Evolutionary conservation across 768 basidiomycete genomes (phyloP).

Genomic region (Pulveroboletus ravenelii): DNA sequence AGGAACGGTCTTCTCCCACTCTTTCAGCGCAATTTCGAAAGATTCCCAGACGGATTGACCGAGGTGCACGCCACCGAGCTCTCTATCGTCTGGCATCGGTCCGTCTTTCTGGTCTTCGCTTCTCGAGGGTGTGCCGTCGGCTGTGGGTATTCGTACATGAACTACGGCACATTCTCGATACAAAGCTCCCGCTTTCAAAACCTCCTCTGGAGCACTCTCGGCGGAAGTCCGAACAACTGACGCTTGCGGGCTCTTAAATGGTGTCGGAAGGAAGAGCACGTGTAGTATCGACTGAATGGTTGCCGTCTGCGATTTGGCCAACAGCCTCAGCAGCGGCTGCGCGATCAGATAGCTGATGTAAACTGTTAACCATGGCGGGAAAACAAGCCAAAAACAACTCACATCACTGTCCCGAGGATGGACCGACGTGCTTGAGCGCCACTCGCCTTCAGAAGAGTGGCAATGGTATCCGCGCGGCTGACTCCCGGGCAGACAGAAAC

Average conservation of each 20-base stretch:
- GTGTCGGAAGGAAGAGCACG: constrained; percentile 75
- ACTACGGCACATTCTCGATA: constrained; percentile 76
- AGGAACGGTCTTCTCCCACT: constrained; percentile 50
- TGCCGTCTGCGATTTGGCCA: constrained; percentile 62
- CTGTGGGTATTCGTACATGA: constrained; percentile 35
- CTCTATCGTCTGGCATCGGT: constrained; percentile 55
- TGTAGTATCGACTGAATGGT: constrained; percentile 78
- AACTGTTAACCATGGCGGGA: constrained; percentile 1
- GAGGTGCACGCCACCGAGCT: constrained; percentile 64
- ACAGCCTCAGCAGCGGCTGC: constrained; percentile 61
- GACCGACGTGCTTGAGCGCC: constrained; percentile 35
- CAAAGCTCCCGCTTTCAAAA: constrained; percentile 71
- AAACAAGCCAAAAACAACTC: constrained; percentile 15
- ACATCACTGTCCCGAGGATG: constrained; percentile 47
- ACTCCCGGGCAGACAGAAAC: constrained; percentile 74
- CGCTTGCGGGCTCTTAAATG: constrained; percentile 52
- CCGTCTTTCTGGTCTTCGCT: constrained; percentile 30
- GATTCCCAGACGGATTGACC: constrained; percentile 75
- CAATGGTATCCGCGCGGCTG: constrained; percentile 64
- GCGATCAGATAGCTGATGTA: constrained; percentile 55
- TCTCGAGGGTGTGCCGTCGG: constrained; percentile 18
- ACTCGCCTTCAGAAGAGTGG: constrained; percentile 34
- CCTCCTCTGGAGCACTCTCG: constrained; percentile 44
- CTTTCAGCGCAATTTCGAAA: constrained; percentile 61
- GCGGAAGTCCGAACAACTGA: constrained; percentile 4